Evolutionary conservation across 2,329 filamentous ascomycete species (phyloP), one percentile per base, ranked within the genome.

Genomic region (Penicillium paneum): DNA sequence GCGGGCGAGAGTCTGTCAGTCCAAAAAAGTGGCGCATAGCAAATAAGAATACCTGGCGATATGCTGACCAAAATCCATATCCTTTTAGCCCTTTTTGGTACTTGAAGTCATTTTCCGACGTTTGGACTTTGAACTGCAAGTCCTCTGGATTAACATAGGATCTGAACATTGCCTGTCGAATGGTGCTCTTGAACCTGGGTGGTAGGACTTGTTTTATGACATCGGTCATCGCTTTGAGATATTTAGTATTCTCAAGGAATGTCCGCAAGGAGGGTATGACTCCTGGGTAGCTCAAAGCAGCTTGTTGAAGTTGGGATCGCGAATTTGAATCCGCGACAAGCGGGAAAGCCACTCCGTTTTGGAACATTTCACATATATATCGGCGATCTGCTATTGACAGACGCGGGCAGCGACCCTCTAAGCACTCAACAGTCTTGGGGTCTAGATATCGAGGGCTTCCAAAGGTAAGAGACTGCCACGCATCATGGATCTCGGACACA

Each of bases 171-270:
- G 6, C 3, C 24, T 26, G 3, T 1, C 44, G 32, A n/a, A 62
- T 58, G 2, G 57, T 60, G 28, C 54, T 52, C 39, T 59, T 59
- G n/a, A 52, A 58, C 0, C 52, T 55, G 1, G 15, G n/a, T 3
- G 52, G 58, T 4, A 63, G 45, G 12, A 59, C 13, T 15, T 28
- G 52, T 35, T 60, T 63, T 1, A 63, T 40, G 12, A 61, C 40
- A 17, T 60, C 43, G 8, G 55, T 53, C 40, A 59, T 56, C n/a
- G 48, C 32, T 29, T 59, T 58, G 7, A 63, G 29, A 26, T 63
- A 61, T 47, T 63, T 63, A 2, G 38, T 54, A 31, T 61, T 55
- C 24, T 59, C 52, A 3, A 57, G 38, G 38, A 63, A 63, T 3
- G 38, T 49, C 26, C 39, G 40, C 1, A 63, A 41, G 3, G 58